A percentile compares a stretch with the other conserved stretches of the same genome.
These are phyloP conservation scores for Coemansia sp. DNA, from an alignment of 192 early-diverging fungal genomes.

Conservation along the genomic window DNA sequence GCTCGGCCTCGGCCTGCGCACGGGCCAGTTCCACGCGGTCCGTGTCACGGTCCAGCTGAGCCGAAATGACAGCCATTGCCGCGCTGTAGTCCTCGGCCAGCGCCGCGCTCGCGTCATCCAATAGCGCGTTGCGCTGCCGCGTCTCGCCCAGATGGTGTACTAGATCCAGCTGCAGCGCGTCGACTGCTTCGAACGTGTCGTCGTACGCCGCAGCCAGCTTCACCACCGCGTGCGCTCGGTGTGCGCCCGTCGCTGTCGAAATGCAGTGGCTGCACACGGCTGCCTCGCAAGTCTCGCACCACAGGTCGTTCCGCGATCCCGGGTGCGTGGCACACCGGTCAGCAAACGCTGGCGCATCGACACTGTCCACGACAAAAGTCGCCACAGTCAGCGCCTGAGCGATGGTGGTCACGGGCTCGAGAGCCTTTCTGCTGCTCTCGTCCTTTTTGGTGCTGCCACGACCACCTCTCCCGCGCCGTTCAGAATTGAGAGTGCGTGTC, in stretches of 20 bases:
- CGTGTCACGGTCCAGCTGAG: background rate
- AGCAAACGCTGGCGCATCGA: background rate
- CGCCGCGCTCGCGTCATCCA: conserved; percentile 11
- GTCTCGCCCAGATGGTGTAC: conserved; percentile 35
- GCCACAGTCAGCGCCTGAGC: background rate
- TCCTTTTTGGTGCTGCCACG: background rate
- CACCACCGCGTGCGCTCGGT: conserved; percentile 21
- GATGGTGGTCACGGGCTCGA: background rate
- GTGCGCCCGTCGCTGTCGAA: conserved; percentile 2
- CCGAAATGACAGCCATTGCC: conserved; percentile 18
- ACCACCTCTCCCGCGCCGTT: background rate
- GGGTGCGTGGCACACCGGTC: conserved; percentile 54
- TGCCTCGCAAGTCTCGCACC: conserved; percentile 41
- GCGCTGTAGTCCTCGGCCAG: conserved; percentile 9
- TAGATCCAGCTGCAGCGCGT: conserved; percentile 36
- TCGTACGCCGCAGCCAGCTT: conserved; percentile 50
- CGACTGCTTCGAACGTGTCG: conserved; percentile 51
- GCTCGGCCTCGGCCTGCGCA: background rate
- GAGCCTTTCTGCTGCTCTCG: background rate
- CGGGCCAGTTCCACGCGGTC: background rate
- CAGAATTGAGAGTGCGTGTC: background rate
- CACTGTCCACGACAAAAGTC: background rate
- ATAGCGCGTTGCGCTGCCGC: conserved; percentile 28
- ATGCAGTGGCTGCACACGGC: conserved; percentile 44
- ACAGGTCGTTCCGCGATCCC: conserved; percentile 42